These are phyloP conservation scores for Aspergillus phoenicis DNA, from an alignment of 2,329 filamentous ascomycete species.

Conservation along the genomic window DNA sequence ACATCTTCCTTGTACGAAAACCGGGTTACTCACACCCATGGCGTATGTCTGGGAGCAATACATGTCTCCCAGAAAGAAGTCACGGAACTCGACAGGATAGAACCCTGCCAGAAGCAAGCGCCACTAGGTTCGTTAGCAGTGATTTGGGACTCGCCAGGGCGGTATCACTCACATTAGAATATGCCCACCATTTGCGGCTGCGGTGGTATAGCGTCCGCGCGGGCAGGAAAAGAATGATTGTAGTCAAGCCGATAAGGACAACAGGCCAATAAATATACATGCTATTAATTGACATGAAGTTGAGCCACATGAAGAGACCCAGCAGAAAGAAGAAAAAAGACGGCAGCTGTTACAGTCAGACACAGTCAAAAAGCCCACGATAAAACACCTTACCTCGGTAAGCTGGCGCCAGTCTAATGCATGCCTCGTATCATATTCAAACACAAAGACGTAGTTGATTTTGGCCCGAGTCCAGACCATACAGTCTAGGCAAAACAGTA, in stretches of 20 bases:
- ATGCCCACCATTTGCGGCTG: conserved; percentile 82
- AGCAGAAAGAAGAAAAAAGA: conserved; percentile 76
- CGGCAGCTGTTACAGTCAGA: conserved; percentile 61
- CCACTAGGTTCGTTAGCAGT: conserved; percentile 59
- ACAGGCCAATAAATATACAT: conserved; percentile 88
- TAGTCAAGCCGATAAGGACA: conserved; percentile 70
- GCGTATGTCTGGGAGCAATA: conserved; percentile 94
- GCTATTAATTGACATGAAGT: conserved; percentile 70
- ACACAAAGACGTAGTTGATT: conserved; percentile 96
- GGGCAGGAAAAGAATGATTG: conserved; percentile 74
- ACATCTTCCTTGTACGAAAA: too few species aligned
- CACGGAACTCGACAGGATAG: conserved; percentile 92
- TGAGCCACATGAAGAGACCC: conserved; percentile 84
- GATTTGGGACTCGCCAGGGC: background rate
- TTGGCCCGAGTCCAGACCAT: conserved; percentile 79
- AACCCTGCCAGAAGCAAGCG: conserved; percentile 81
- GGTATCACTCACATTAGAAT: conserved; percentile 71
- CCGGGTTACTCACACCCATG: conserved; percentile 66
- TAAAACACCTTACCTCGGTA: conserved; percentile 59
- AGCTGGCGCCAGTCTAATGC: conserved; percentile 88
- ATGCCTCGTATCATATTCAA: conserved; percentile 88
- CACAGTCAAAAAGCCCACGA: background rate
- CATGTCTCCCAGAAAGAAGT: conserved; percentile 97
- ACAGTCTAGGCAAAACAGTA: conserved; percentile 84
- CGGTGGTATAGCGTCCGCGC: conserved; percentile 72